phyloP scores from a whole-genome alignment of 2,329 filamentous ascomycete species.

The Nothophaeocryptopus gaeumannii region DNA sequence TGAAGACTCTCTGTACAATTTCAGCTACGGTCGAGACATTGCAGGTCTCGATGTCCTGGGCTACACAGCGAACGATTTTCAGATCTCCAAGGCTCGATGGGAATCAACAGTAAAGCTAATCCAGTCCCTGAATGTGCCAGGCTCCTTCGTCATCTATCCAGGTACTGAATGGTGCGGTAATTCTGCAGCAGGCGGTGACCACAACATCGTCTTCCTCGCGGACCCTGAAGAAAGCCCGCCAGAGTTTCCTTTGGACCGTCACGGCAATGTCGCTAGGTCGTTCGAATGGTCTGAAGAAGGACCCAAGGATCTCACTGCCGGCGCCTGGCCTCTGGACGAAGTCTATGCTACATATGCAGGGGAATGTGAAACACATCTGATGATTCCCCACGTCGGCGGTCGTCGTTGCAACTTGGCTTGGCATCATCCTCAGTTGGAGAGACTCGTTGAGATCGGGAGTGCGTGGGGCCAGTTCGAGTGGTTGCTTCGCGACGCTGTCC shows the following conservation, averaged over 20 bases:
- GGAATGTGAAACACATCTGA: conserved; percentile 31
- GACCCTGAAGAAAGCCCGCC: conserved; percentile 25
- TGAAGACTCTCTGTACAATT: conserved; percentile 38
- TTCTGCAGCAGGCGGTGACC: conserved; percentile 31
- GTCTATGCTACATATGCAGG: conserved; percentile 40
- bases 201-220: conserved; percentile 39
- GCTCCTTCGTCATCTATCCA: conserved; percentile 34
- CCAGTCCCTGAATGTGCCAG: conserved; percentile 23
- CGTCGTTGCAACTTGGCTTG: conserved; percentile 37
- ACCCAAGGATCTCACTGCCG: conserved; percentile 32
- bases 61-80: conserved; percentile 41
- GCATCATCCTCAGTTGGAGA: conserved; percentile 39
- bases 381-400: conserved; percentile 40
- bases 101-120: conserved; percentile 26
- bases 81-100: conserved; percentile 38
- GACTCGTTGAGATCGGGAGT: conserved; percentile 38
- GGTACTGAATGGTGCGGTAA: conserved; percentile 40
- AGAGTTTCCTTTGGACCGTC: conserved; percentile 35
- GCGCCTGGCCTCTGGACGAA: conserved; percentile 40
- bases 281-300: conserved; percentile 41
- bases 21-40: conserved; percentile 37
- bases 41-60: conserved; percentile 40
- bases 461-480: conserved; percentile 40
- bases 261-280: conserved; percentile 37
- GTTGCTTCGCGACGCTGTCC: conserved; percentile 29